Evolutionary conservation across 805 yeast genomes (phyloP), one percentile per base, ranked within the genome.

Genomic region (Wickerhamiella siamensis): DNA sequence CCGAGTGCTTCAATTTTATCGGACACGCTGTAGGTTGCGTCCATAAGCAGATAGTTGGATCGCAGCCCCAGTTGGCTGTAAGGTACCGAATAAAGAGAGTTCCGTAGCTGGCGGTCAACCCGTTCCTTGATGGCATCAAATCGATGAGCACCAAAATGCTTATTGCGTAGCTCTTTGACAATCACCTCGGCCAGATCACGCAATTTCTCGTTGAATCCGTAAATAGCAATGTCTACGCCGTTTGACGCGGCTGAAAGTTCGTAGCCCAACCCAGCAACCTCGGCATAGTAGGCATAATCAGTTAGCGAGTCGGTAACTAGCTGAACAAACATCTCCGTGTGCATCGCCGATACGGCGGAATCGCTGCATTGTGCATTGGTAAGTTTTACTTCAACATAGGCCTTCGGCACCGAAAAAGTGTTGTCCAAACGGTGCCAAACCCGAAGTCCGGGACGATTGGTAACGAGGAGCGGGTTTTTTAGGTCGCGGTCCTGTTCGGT

Each of bases 401-500:
- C 91, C 62, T 87, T 82, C 39, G 97, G 98, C 15, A 83, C 81
- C 66, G 80, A 75, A 56, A 88, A 82, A 39, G 78, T 75, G 50
- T 88, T 95, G 62, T 88, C 95, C 51, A 79, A 79, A 58, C 88
- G 88, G 59, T 67, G 83, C 97, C 97, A 88, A 31, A 68, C 60
- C 16, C 46, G 34, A 6, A 47, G 47, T 14, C 46, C 50, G 9
- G 41, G 43, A 38, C 66, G 66, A 12, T 69, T 60, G 36, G 69
- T 61, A 42, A 91, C 61, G 33, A 84, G 63, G 31, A 65, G 64
- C 1, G 96, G 95, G 10, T 12, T 8, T 46, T 71, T 72, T 22
- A 66, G 67, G 36, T 64, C 52, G 3, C 75, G 70, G 8, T 53
- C 40, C 12, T 56, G 47, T 22, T 57, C 59, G 19, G 63, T 52